Evolutionary conservation across 1,284 basidiomycete species (phyloP).

Genomic region (Peniophora sp.): DNA sequence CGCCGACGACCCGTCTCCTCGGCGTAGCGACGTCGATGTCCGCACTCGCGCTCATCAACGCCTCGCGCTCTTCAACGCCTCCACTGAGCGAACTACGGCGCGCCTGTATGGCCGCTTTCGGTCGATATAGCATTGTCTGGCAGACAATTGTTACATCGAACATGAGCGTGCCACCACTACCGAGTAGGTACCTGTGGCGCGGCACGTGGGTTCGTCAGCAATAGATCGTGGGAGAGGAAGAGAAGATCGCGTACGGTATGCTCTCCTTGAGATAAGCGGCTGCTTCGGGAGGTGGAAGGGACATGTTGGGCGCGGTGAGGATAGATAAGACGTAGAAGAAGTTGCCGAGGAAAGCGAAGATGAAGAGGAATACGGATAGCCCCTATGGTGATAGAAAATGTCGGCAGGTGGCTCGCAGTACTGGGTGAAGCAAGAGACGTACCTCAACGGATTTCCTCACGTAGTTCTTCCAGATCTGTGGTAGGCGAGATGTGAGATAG

Average conservation of each 20-base stretch:
- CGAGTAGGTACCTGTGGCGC: conserved; percentile 64
- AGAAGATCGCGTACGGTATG: conserved; percentile 46
- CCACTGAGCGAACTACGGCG: neutral
- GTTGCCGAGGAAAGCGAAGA: conserved; percentile 90
- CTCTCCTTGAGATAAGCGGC: conserved; percentile 60
- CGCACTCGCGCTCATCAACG: conserved; percentile 8
- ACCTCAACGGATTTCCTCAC: conserved; percentile 86
- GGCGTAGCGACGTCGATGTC: conserved; percentile 8
- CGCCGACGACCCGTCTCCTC: neutral
- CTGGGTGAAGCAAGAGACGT: conserved; percentile 6
- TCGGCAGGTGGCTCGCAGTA: neutral
- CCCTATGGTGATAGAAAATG: conserved; percentile 37
- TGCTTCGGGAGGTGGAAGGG: conserved; percentile 44
- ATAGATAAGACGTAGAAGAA: conserved; percentile 85
- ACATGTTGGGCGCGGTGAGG: conserved; percentile 53
- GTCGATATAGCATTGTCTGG: conserved; percentile 49
- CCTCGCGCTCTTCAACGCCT: conserved; percentile 15
- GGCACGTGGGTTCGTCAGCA: neutral
- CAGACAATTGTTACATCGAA: conserved; percentile 84
- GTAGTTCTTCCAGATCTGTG: conserved; percentile 98
- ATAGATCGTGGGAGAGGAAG: neutral
- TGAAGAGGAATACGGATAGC: conserved; percentile 86
- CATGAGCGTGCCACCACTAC: conserved; percentile 81
- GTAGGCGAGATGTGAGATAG: conserved; percentile 85
- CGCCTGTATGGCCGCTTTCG: conserved; percentile 9